phyloP scores from a whole-genome alignment of 139 green algal species.

The Zygnema cylindricum region DNA sequence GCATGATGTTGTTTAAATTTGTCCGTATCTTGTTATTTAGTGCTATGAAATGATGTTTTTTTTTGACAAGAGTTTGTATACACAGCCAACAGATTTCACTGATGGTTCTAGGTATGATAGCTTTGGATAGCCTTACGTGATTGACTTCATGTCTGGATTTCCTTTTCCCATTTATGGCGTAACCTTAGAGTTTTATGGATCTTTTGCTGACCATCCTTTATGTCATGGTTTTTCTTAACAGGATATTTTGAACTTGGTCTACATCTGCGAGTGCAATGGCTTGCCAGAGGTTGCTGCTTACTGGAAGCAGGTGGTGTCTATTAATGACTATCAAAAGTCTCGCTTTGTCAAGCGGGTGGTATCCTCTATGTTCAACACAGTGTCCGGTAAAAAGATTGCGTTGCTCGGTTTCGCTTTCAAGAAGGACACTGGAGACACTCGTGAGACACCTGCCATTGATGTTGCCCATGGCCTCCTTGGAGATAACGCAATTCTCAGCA shows the following conservation, averaged over 20 bases:
- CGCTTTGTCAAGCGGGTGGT: slow-evolving; percentile 89
- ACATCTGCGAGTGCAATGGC: slow-evolving; percentile 89
- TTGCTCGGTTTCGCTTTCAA: slow-evolving; percentile 99
- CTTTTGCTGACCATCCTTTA: no score
- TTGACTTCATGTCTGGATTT: no score
- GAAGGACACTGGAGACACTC: slow-evolving; percentile 90
- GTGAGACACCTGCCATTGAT: slow-evolving; percentile 98
- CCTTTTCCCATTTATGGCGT: no score
- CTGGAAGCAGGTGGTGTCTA: slow-evolving; percentile 80
- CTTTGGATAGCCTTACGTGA: no score
- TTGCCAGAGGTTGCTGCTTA: slow-evolving; percentile 95
- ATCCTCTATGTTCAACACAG: slow-evolving; percentile 98
- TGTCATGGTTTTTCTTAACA: no score
- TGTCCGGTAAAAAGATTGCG: slow-evolving; percentile 92
- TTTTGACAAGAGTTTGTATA: no score
- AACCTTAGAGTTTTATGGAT: no score
- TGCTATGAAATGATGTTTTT: no score
- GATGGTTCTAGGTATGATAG: no score
- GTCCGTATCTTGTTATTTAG: no score
- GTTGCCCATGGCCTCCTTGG: slow-evolving; percentile 88
- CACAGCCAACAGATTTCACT: no score
- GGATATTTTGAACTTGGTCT: slow-evolving; percentile 96
- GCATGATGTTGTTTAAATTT: no score
- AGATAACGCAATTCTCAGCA: slow-evolving; percentile 75
- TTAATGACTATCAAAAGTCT: slow-evolving; percentile 99